Evolutionary conservation across 257 asterid species (phyloP).

Genomic region (Phtheirospermum japonicum): DNA sequence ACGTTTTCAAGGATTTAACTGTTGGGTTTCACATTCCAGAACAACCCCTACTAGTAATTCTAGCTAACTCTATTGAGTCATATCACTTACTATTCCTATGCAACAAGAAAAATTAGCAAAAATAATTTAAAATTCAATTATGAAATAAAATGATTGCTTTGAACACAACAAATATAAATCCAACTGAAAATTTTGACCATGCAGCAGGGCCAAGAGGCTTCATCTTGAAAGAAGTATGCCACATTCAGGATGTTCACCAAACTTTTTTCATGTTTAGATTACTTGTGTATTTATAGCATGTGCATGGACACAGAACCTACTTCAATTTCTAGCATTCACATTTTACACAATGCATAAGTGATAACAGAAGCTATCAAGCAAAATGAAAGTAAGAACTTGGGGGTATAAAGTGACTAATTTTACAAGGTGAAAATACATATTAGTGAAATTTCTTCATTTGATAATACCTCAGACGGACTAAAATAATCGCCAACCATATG

Average conservation of each 20-base stretch:
- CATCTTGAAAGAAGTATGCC: conserved; percentile 1
- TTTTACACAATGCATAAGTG: conserved; percentile 11
- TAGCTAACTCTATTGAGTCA: conserved; percentile 6
- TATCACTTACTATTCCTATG: conserved; percentile 5
- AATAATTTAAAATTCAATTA: conserved; percentile 3
- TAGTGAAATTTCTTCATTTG: conserved; percentile 12
- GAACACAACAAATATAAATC: conserved; percentile 3
- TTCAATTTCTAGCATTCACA: conserved; percentile 9
- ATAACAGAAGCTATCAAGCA: conserved; percentile 5
- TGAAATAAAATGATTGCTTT: conserved; percentile 2
- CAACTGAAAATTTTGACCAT: background rate
- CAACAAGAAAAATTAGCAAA: background rate
- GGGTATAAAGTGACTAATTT: background rate
- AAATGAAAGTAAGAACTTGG: conserved; percentile 5
- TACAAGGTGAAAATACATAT: conserved; percentile 22
- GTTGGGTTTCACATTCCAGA: conserved; percentile 9
- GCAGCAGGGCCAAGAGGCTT: too few relatives aligned
- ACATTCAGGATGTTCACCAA: conserved; percentile 14
- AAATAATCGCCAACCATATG: conserved; percentile 80
- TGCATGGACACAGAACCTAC: conserved; percentile 23
- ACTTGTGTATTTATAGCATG: conserved; percentile 15
- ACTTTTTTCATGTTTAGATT: conserved; percentile 3
- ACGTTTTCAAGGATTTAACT: conserved; percentile 3
- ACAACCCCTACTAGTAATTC: conserved; percentile 12
- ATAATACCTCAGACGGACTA: conserved; percentile 74